Evolutionary conservation across 768 basidiomycete genomes (phyloP).

Genomic region (Trametes meyenii): DNA sequence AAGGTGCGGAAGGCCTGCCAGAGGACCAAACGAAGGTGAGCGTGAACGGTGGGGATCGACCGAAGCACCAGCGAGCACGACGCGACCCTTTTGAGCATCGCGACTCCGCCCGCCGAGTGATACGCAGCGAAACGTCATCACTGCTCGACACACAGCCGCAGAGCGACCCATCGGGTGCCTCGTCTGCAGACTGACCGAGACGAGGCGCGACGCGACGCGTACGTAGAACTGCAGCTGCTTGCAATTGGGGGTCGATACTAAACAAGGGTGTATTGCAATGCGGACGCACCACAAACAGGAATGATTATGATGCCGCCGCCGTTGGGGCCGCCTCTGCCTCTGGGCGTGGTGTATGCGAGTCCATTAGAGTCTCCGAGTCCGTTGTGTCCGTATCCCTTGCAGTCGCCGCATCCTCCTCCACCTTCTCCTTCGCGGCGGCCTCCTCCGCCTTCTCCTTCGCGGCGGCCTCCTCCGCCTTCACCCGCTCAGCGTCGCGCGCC

Average conservation of each 20-base stretch:
- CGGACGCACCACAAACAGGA: constrained; percentile 13
- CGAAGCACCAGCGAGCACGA: background rate
- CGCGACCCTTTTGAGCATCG: constrained; percentile 4
- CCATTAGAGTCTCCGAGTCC: background rate
- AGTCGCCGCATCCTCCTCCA: constrained; percentile 5
- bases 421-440: background rate
- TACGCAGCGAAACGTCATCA: constrained; percentile 16
- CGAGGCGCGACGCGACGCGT: background rate
- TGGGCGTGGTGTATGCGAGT: background rate
- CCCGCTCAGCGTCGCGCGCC: constrained; percentile 16
- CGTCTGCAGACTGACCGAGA: background rate
- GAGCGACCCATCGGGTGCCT: constrained; percentile 9
- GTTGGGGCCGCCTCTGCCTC: background rate
- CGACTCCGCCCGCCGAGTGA: background rate
- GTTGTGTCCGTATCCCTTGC: background rate
- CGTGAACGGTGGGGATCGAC: constrained; percentile 1
- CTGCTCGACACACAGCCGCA: constrained; percentile 7
- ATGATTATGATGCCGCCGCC: background rate
- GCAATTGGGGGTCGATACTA: background rate
- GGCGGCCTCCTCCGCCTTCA: constrained; percentile 12
- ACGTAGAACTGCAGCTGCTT: background rate
- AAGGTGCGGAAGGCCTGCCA: constrained; percentile 1
- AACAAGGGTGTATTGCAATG: background rate
- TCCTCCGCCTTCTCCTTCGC: constrained; percentile 13
- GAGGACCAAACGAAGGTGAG: constrained; percentile 9